phyloP scores from a whole-genome alignment of 148 eudicot genomes.

The Silene conica region DNA sequence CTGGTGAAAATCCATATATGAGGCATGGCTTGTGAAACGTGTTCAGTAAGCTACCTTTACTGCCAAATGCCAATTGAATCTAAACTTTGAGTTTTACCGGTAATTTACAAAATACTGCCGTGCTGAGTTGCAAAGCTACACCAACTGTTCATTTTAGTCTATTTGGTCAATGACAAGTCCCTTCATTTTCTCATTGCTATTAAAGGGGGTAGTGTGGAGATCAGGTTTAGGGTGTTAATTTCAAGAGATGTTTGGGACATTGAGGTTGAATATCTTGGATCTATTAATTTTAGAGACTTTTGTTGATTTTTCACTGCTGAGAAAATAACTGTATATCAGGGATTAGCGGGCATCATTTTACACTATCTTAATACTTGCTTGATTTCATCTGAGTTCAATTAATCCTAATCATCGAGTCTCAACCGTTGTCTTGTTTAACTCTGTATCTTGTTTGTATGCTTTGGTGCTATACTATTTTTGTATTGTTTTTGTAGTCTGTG shows the following conservation, averaged over 20 bases:
- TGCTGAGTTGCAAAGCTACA: not conserved
- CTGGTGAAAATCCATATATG: not conserved
- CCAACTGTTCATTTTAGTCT: not conserved
- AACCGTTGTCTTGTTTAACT: not conserved
- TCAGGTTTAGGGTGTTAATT: not conserved
- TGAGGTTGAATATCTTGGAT: not conserved
- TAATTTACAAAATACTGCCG: not conserved
- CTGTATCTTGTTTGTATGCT: not conserved
- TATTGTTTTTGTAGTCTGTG: not conserved
- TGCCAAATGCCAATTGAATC: not conserved
- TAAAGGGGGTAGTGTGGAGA: not conserved
- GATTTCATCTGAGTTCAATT: constrained; percentile 6
- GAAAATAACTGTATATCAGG: not conserved
- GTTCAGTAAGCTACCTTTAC: not conserved
- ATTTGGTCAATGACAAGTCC: not conserved
- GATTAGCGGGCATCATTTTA: not conserved
- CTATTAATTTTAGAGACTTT: not conserved
- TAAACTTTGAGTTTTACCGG: not conserved
- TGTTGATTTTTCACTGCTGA: not conserved
- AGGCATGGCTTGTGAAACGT: not conserved
- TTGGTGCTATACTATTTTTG: not conserved
- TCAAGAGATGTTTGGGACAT: constrained; percentile 1
- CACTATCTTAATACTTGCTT: not conserved
- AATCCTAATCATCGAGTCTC: not conserved
- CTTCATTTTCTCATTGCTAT: not conserved